Evolutionary conservation across 495 filamentous ascomycete species (phyloP).

Genomic region (Xylaria bambusicola): DNA sequence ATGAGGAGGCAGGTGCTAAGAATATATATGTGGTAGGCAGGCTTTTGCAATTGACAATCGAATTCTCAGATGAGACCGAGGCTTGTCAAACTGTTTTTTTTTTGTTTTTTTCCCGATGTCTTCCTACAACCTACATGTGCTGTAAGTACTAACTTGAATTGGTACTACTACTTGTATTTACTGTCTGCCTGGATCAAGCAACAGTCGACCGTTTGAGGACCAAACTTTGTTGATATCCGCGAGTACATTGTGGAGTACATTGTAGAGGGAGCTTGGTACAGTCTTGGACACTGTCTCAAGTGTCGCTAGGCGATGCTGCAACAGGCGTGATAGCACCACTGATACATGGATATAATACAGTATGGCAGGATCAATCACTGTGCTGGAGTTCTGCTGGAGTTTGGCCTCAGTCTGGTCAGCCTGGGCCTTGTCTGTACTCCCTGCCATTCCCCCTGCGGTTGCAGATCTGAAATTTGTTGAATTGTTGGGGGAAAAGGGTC

Average conservation of each 20-base stretch:
- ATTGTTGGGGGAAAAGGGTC: conserved; percentile 37
- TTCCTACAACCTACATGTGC: too few species aligned
- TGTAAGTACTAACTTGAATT: too few species aligned
- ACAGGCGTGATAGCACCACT: neutral
- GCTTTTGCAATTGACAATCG: neutral
- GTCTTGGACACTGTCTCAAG: conserved; percentile 1
- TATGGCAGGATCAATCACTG: neutral
- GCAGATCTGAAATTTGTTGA: conserved; percentile 37
- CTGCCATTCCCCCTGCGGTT: neutral
- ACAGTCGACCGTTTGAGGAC: neutral
- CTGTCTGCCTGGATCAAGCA: neutral
- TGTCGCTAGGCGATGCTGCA: neutral
- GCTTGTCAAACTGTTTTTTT: neutral
- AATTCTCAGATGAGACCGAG: neutral
- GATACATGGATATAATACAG: neutral
- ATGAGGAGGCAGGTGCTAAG: too few species aligned
- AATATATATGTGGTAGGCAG: neutral
- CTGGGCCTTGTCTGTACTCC: neutral
- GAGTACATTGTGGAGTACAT: too few species aligned
- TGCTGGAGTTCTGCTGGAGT: neutral
- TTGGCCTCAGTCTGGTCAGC: too few species aligned
- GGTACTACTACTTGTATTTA: too few species aligned
- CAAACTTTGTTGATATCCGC: too few species aligned
- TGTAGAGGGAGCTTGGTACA: too few species aligned
- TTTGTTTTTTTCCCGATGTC: too few species aligned